These are phyloP conservation scores for Blepharisma japonicum DNA, from an alignment of 73 alveolate genomes.

Conservation along the genomic window DNA sequence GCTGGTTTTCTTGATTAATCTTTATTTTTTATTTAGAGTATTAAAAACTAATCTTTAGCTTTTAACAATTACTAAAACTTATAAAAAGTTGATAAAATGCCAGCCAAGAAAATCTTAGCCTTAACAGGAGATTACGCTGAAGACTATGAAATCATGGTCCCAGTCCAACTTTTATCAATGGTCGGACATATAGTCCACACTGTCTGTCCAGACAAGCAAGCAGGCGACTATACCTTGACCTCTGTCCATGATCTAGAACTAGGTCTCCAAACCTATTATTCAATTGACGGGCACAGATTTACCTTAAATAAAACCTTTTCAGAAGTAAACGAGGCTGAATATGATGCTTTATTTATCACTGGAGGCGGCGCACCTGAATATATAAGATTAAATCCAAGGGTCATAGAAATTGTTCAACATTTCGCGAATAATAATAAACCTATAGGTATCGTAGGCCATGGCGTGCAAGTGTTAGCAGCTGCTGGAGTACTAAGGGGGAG, in stretches of 20 bases:
- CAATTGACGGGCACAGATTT: slow-evolving; percentile 78
- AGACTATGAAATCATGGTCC: slow-evolving; percentile 83
- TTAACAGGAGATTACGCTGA: slow-evolving; percentile 87
- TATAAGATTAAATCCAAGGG: slow-evolving; percentile 72
- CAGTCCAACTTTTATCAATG: slow-evolving; percentile 66
- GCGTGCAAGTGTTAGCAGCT: slow-evolving; percentile 80
- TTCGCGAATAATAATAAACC: slow-evolving; percentile 82
- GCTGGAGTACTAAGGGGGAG: slow-evolving; percentile 69
- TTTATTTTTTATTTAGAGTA: too few species aligned
- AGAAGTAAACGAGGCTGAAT: slow-evolving; percentile 72
- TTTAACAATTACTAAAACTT: too few species aligned
- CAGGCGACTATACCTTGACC: slow-evolving; percentile 78
- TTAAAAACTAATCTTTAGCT: too few species aligned
- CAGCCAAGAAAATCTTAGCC: slow-evolving; percentile 63
- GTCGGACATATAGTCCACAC: slow-evolving; percentile 77
- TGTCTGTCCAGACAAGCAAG: slow-evolving; percentile 84
- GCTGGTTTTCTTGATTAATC: too few species aligned
- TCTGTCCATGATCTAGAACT: slow-evolving; percentile 89
- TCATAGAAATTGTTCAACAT: slow-evolving; percentile 71
- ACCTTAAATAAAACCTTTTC: slow-evolving; percentile 60
- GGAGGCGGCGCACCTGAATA: slow-evolving; percentile 98
- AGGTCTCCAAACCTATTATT: slow-evolving; percentile 78
- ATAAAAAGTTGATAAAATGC: slow-evolving; percentile 10
- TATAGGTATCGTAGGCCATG: slow-evolving; percentile 90
- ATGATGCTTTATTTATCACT: slow-evolving; percentile 81